phyloP scores from a whole-genome alignment of 768 basidiomycete species.

The Vishniacozyma victoriae region DNA sequence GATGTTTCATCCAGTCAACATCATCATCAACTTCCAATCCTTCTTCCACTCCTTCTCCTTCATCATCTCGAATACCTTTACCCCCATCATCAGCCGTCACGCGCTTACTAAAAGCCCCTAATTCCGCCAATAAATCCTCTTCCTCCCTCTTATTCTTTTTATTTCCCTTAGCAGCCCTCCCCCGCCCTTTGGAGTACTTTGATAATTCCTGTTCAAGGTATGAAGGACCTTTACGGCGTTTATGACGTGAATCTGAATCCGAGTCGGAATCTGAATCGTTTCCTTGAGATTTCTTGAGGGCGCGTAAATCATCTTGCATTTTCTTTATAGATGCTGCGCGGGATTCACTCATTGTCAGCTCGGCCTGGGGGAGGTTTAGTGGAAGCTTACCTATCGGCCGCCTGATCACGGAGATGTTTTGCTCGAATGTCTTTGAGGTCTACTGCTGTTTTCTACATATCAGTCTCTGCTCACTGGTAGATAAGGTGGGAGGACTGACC shows the following conservation, averaged over 20 bases:
- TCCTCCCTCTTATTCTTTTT: conserved; percentile 58
- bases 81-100: conserved; percentile 15
- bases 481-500: too few relatives aligned
- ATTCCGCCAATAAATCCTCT: conserved; percentile 38
- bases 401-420: conserved; percentile 66
- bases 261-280: conserved; percentile 63
- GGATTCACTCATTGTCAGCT: conserved; percentile 50
- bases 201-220: conserved; percentile 74
- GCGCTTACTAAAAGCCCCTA: conserved; percentile 34
- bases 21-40: conserved; percentile 45
- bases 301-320: conserved; percentile 83
- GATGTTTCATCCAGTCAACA: conserved; percentile 45
- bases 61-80: conserved; percentile 1
- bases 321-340: conserved; percentile 50
- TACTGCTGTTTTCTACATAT: conserved; percentile 10
- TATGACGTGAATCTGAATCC: conserved; percentile 50
- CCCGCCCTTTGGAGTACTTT: conserved; percentile 64
- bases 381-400: conserved; percentile 55
- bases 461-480: neutral
- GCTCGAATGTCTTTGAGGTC: conserved; percentile 67
- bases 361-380: neutral
- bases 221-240: conserved; percentile 57
- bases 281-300: conserved; percentile 57
- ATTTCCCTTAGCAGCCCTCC: conserved; percentile 53
- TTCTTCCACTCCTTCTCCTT: conserved; percentile 1